Evolutionary conservation across 441 rosid genomes (phyloP), one percentile per base, ranked within the genome.

Genomic region (Populus hybrid): DNA sequence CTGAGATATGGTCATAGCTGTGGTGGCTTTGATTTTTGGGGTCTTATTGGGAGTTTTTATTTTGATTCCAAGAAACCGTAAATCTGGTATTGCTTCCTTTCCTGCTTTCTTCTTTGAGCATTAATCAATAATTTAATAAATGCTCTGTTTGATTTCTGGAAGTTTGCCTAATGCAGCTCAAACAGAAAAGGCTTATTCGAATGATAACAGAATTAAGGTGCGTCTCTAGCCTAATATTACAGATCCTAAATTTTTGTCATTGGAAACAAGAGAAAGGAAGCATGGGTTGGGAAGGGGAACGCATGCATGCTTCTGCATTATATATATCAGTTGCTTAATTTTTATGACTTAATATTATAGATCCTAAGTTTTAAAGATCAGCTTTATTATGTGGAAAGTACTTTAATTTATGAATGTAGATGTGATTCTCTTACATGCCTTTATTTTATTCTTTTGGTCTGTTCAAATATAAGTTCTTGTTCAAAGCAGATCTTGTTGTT

Each of bases 1-100:
- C 64, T 69, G 77, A 81, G 82, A 81, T 67, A 90, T 88, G 91
- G 79, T 75, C 72, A 67, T 87, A 68, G 84, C 79, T 69, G 83
- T 75, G 69, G 82, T 73, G 61, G 88, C 83, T 34, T 46, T 88
- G 79, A 53, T 90, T 71, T 75, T 90, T 81, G 87, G 86, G 16
- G 65, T 86, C 46, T 64, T 88, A 32, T 75, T 87, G 75, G 91
- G 89, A 28, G 85, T 80, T 71, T 82, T 88, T 70, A 34, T 89
- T 63, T 76, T 87, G 73, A 80, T 82, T 32, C 89, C 90, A 7
- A 57, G 90, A 73, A 69, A 57, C 59, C 72, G 76, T 40, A 86
- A 87, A 86, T 79, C 86, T 70, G 88, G 91, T 89, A 81, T 26
- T n/a, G 14, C 2, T 21, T 21, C 24, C 0, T 50, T 8, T 24